Evolutionary conservation across 129 eudicot genomes (phyloP).

Genomic region (Helianthus annuus): HanXRQr2.0-SUNRISE NC_035440.2:59093931-59094430

Average conservation of each 20-base stretch:
- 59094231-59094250: background rate
- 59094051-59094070: background rate
- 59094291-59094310: too few relatives aligned
- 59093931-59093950: constrained; percentile 93
- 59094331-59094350: background rate
- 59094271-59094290: too few relatives aligned
- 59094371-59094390: constrained; percentile 30
- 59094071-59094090: background rate
- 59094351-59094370: too few relatives aligned
- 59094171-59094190: constrained; percentile 54
- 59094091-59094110: constrained; percentile 27
- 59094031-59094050: background rate
- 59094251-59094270: background rate
- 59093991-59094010: constrained; percentile 99
- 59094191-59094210: constrained; percentile 78
- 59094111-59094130: constrained; percentile 81
- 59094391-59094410: too few relatives aligned
- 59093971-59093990: constrained; percentile 82
- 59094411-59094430: too few relatives aligned
- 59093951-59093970: constrained; percentile 85
- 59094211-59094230: constrained; percentile 14
- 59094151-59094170: constrained; percentile 63
- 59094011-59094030: background rate
- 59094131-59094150: constrained; percentile 60
- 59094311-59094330: background rate